Evolutionary conservation across 106 monocot species (phyloP).

Genomic region (Acorus calamus): DNA sequence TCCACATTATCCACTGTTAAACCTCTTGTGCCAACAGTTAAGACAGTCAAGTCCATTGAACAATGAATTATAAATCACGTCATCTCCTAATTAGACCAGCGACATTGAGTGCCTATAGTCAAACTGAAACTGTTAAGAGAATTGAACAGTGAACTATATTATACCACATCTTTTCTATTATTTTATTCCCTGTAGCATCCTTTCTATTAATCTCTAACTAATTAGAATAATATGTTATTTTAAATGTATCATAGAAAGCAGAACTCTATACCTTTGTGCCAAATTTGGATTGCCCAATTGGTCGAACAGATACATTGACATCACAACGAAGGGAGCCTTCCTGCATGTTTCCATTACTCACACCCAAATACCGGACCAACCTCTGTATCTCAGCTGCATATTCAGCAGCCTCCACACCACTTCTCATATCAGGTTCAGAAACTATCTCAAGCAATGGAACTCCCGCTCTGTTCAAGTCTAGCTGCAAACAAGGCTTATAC

Average conservation of each 20-base stretch:
- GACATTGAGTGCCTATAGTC: no score
- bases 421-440: conserved; percentile 98
- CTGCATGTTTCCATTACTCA: conserved; percentile 98
- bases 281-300: conserved; percentile 57
- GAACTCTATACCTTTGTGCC: conserved; percentile 67
- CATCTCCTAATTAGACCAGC: no score
- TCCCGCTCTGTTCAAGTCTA: conserved; percentile 95
- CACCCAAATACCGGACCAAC: conserved; percentile 73
- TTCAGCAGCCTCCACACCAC: conserved; percentile 82
- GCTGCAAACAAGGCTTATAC: conserved; percentile 20
- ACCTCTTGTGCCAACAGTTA: no score
- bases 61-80: no score
- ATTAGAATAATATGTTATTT: no score
- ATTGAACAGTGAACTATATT: no score
- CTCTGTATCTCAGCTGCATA: conserved; percentile 90
- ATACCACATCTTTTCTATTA: no score
- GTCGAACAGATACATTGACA: conserved; percentile 88
- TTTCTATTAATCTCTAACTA: no score
- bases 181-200: no score
- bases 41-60: no score
- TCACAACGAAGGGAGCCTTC: conserved; percentile 98
- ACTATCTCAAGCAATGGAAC: conserved; percentile 95
- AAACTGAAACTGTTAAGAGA: no score
- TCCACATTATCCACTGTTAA: no score
- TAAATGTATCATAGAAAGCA: background rate